Conservation (phyloP, 192 early-diverging fungal genomes). For the Rhizophlyctis rosea region DNA sequence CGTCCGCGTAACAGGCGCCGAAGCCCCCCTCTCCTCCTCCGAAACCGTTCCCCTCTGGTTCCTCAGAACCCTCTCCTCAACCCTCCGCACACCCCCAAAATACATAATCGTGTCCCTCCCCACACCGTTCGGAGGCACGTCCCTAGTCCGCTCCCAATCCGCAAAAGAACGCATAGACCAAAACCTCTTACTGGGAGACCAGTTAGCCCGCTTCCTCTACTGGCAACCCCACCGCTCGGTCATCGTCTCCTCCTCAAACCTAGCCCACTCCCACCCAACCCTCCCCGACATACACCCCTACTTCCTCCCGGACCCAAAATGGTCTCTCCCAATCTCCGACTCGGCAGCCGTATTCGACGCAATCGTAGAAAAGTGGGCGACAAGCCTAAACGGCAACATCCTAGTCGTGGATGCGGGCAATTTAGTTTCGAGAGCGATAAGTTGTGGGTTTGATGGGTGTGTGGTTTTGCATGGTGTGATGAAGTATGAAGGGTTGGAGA, state of each 20-base stretch:
- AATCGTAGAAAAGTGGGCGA: constrained; percentile 28
- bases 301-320: constrained; percentile 18
- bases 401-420: constrained; percentile 18
- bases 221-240: constrained; percentile 9
- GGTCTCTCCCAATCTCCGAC: constrained; percentile 22
- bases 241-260: constrained; percentile 10
- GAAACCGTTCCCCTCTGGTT: constrained; percentile 26
- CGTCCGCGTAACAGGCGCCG: constrained; percentile 23
- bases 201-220: constrained; percentile 17
- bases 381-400: constrained; percentile 18
- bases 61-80: constrained; percentile 7
- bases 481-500: constrained; percentile 17
- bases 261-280: constrained; percentile 21
- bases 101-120: constrained; percentile 22
- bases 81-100: constrained; percentile 6
- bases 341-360: constrained; percentile 25
- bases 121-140: constrained; percentile 20
- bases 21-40: constrained; percentile 17
- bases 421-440: constrained; percentile 14
- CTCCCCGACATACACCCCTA: constrained; percentile 4
- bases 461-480: constrained; percentile 23
- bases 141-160: constrained; percentile 7
- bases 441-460: constrained; percentile 20
- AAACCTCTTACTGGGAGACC: constrained; percentile 11
- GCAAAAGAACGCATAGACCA: constrained; percentile 23